Conservation (phyloP, 257 asterid genomes). For the Fraxinus anomala region DNA sequence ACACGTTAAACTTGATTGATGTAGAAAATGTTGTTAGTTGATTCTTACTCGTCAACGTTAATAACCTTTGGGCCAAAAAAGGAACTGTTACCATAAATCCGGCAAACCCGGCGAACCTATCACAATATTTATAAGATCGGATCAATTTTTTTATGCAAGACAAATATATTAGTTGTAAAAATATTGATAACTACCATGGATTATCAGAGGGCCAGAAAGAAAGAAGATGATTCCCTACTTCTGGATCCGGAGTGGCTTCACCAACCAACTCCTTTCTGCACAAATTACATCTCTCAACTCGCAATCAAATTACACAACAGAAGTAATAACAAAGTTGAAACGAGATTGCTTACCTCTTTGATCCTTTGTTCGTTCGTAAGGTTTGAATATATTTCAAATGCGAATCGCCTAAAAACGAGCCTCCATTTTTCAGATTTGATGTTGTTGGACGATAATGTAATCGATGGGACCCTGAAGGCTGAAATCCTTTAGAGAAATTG, state of each 20-base stretch:
- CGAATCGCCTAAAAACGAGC: background rate
- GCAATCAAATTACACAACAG: background rate
- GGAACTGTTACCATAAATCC: background rate
- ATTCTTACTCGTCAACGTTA: background rate
- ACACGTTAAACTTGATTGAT: background rate
- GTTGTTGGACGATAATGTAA: background rate
- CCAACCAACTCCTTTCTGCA: background rate
- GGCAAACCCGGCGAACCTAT: background rate
- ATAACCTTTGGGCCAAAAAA: background rate
- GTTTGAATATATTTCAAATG: background rate
- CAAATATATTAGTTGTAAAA: background rate
- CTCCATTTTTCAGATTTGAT: background rate
- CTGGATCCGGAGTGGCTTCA: conserved; percentile 5
- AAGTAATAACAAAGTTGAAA: too few species aligned
- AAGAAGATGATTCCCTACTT: background rate
- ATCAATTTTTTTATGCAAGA: background rate
- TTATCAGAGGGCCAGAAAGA: background rate
- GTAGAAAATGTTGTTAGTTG: background rate
- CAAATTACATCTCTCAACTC: background rate
- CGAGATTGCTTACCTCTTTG: background rate
- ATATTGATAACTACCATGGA: background rate
- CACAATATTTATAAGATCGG: background rate
- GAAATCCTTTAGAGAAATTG: background rate
- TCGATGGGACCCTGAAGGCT: background rate
- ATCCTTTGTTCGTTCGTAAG: background rate